These are phyloP conservation scores for Baudoinia panamericana DNA, from an alignment of 495 filamentous ascomycete genomes.

Conservation along the genomic window DNA sequence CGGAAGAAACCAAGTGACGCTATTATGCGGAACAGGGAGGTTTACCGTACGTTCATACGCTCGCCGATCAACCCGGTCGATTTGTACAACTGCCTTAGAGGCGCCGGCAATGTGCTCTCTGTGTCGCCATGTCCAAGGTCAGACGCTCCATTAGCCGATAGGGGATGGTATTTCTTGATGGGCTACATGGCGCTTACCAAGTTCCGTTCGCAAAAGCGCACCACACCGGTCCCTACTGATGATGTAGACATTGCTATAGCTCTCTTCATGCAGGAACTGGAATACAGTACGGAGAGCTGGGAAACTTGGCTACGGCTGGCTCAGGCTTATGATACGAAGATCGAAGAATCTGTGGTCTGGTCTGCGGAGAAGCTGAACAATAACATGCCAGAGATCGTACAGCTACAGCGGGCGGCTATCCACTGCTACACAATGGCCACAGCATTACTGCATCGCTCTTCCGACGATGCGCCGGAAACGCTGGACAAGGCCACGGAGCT, in stretches of 20 bases:
- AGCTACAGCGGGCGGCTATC: slow-evolving; percentile 68
- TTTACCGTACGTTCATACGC: slow-evolving; percentile 63
- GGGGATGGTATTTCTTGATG: slow-evolving; percentile 85
- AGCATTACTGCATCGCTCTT: slow-evolving; percentile 52
- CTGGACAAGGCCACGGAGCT: slow-evolving; percentile 61
- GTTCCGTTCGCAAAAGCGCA: slow-evolving; percentile 73
- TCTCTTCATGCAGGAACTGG: slow-evolving; percentile 73
- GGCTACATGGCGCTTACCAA: slow-evolving; percentile 79
- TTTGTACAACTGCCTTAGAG: slow-evolving; percentile 63
- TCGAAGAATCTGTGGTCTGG: slow-evolving; percentile 90
- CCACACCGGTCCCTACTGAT: slow-evolving; percentile 62
- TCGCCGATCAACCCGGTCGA: slow-evolving; percentile 71
- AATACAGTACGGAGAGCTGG: slow-evolving; percentile 76
- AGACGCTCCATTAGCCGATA: slow-evolving; percentile 51
- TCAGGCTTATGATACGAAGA: slow-evolving; percentile 78
- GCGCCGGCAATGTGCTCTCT: slow-evolving; percentile 42
- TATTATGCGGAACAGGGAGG: slow-evolving; percentile 58
- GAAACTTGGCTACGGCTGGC: slow-evolving; percentile 92
- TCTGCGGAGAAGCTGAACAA: slow-evolving; percentile 93
- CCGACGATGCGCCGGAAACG: slow-evolving; percentile 49
- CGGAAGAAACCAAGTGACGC: slow-evolving; percentile 52
- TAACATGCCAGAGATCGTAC: slow-evolving; percentile 57
- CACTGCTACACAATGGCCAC: slow-evolving; percentile 88
- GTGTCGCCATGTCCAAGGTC: slow-evolving; percentile 40
- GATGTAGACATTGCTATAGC: slow-evolving; percentile 73